Evolutionary conservation across 2,329 filamentous ascomycete genomes (phyloP).

Genomic region (Aspergillus glaucus): DNA sequence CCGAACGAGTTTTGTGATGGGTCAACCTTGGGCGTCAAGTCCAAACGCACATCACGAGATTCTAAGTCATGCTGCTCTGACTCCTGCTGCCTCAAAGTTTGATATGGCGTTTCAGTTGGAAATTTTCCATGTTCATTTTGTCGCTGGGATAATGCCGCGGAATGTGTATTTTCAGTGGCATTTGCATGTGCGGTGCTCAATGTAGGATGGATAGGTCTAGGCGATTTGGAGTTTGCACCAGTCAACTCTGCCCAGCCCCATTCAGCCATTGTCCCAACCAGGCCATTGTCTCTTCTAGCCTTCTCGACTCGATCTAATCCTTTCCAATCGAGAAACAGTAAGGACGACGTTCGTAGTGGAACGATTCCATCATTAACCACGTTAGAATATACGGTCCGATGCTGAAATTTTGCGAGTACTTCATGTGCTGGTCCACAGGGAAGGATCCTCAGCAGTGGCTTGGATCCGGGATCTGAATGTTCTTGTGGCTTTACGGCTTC

Average conservation of each 20-base stretch:
- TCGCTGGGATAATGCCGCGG: conserved; percentile 4
- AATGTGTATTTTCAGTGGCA: conserved; percentile 7
- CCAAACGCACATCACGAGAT: conserved; percentile 4
- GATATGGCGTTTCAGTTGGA: conserved; percentile 5
- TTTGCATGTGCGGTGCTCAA: conserved; percentile 18
- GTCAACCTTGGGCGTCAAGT: conserved; percentile 11
- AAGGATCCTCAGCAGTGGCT: conserved; percentile 79
- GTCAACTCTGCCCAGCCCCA: conserved; percentile 95
- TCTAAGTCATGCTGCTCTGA: conserved; percentile 6
- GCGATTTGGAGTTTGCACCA: conserved; percentile 55
- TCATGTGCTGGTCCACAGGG: conserved; percentile 86
- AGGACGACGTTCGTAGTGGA: conserved; percentile 84
- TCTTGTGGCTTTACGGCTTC: conserved; percentile 50
- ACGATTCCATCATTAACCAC: conserved; percentile 98
- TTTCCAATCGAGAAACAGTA: conserved; percentile 96
- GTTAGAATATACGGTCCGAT: conserved; percentile 90
- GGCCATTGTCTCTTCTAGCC: conserved; percentile 79
- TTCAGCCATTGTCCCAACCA: conserved; percentile 86
- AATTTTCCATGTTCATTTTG: conserved; percentile 6
- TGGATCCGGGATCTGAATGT: conserved; percentile 67
- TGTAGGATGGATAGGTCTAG: conserved; percentile 30
- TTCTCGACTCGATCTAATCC: conserved; percentile 91
- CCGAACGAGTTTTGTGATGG: conserved; percentile 30
- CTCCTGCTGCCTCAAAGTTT: conserved; percentile 12
- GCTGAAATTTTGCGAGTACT: conserved; percentile 79